Percentiles rank a stretch among this genome's conserved stretches.
Evolutionary conservation across 2,329 filamentous ascomycete species (phyloP).

Genomic region (Ambrosiella beaveri): DNA sequence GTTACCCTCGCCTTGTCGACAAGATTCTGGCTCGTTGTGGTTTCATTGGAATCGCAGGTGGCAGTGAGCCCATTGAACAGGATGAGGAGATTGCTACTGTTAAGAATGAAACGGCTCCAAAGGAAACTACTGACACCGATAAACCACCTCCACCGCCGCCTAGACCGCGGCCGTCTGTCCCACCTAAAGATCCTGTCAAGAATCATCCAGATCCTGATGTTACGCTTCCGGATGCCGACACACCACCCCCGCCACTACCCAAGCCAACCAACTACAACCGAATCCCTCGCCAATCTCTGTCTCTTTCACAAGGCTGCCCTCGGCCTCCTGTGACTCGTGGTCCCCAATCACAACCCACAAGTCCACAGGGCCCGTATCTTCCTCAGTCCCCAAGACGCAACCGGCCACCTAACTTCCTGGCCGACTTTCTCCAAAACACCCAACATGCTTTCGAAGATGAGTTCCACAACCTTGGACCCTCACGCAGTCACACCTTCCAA

Average conservation of each 20-base stretch:
- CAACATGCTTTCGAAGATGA: neutral
- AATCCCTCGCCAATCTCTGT: neutral
- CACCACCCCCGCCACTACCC: neutral
- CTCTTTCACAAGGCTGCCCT: neutral
- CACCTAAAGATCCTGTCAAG: neutral
- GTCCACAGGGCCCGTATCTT: neutral
- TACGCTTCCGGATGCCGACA: neutral
- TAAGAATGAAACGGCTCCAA: neutral
- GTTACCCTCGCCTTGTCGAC: constrained; percentile 32
- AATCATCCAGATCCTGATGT: constrained; percentile 4
- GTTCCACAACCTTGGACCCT: neutral
- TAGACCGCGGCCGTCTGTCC: neutral
- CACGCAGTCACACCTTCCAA: constrained; percentile 7
- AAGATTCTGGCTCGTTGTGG: constrained; percentile 36
- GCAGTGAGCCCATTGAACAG: constrained; percentile 29
- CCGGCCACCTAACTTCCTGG: neutral
- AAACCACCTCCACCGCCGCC: constrained; percentile 6
- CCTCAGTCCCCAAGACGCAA: neutral
- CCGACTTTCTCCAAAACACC: neutral
- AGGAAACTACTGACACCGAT: neutral
- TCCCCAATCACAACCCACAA: neutral
- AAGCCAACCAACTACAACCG: neutral
- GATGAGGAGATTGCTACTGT: constrained; percentile 25
- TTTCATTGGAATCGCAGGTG: constrained; percentile 29
- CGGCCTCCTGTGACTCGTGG: neutral